A percentile compares a stretch with the other conserved stretches of the same genome.
Evolutionary conservation across 305 asterid genomes (phyloP).

Genomic region (Plantago lanceolata): DNA sequence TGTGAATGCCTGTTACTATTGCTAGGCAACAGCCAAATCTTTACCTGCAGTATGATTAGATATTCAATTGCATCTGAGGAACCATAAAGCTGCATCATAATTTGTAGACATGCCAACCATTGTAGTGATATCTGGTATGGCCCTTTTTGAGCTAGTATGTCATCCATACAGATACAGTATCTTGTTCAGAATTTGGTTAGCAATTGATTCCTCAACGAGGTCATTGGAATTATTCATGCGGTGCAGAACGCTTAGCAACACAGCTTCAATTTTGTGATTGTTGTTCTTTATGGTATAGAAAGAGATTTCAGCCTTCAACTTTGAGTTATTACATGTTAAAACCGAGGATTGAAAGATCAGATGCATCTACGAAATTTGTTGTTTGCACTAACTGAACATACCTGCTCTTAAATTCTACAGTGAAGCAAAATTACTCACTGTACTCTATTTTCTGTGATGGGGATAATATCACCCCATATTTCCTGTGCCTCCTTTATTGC

Average conservation of each 20-base stretch:
- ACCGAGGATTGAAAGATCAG: neutral
- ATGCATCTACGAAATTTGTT: slow-evolving; percentile 5
- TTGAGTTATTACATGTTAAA: slow-evolving; percentile 3
- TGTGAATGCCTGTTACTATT: slow-evolving; percentile 31
- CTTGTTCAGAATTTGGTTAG: slow-evolving; percentile 19
- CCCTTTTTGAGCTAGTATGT: slow-evolving; percentile 1
- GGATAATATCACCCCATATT: no score
- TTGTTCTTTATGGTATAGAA: slow-evolving; percentile 11
- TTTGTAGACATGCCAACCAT: slow-evolving; percentile 8
- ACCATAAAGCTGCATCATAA: neutral
- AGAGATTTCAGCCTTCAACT: slow-evolving; percentile 8
- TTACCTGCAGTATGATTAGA: slow-evolving; percentile 6
- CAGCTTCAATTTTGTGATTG: slow-evolving; percentile 22
- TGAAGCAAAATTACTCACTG: no score
- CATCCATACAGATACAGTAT: neutral
- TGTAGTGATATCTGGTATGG: slow-evolving; percentile 9
- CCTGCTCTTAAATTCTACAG: no score
- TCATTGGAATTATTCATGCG: slow-evolving; percentile 6
- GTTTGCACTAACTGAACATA: neutral
- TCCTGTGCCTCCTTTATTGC: no score
- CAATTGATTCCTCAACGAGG: neutral
- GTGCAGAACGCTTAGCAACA: neutral
- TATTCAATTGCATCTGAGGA: neutral
- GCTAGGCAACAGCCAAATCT: neutral
- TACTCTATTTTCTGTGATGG: no score